phyloP scores from a whole-genome alignment of 306 rosid genomes.

The Castanea sativa region DNA sequence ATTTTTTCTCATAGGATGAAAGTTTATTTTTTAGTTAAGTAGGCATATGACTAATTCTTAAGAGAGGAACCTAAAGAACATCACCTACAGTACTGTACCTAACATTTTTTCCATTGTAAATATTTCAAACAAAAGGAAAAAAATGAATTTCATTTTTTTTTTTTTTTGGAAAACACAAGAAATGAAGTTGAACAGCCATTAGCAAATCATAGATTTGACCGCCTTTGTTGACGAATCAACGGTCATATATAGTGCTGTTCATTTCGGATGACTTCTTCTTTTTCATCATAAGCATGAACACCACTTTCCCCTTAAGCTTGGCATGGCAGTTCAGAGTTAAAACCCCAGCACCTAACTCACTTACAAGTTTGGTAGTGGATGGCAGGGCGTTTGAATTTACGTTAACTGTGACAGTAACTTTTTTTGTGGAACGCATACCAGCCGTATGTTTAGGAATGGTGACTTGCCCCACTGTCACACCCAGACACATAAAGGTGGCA shows the following conservation, averaged over 20 bases:
- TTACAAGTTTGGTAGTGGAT: slow-evolving; percentile 4
- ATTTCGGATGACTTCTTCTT: slow-evolving; percentile 10
- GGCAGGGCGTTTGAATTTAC: slow-evolving; percentile 12
- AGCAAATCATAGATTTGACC: slow-evolving; percentile 4
- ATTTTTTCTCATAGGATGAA: no score
- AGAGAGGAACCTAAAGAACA: no score
- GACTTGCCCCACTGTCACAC: slow-evolving; percentile 16
- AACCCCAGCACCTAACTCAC: slow-evolving; percentile 5
- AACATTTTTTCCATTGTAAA: no score
- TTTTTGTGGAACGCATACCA: slow-evolving; percentile 20
- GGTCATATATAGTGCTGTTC: slow-evolving; percentile 3
- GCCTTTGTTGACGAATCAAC: slow-evolving; percentile 2
- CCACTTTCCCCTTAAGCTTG: slow-evolving; percentile 25
- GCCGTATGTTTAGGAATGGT: slow-evolving; percentile 21
- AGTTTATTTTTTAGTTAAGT: no score
- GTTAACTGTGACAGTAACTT: slow-evolving; percentile 17
- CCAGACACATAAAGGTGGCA: slow-evolving; percentile 9
- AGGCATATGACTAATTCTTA: no score
- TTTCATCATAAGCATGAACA: slow-evolving; percentile 19
- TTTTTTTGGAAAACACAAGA: neutral
- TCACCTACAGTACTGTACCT: accelerated
- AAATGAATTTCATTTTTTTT: neutral
- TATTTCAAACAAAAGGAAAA: neutral
- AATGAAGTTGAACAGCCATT: neutral
- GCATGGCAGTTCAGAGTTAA: slow-evolving; percentile 5